These are phyloP conservation scores for Blepharisma stoltei DNA, from an alignment of 73 alveolate species.

Conservation along the genomic window DNA sequence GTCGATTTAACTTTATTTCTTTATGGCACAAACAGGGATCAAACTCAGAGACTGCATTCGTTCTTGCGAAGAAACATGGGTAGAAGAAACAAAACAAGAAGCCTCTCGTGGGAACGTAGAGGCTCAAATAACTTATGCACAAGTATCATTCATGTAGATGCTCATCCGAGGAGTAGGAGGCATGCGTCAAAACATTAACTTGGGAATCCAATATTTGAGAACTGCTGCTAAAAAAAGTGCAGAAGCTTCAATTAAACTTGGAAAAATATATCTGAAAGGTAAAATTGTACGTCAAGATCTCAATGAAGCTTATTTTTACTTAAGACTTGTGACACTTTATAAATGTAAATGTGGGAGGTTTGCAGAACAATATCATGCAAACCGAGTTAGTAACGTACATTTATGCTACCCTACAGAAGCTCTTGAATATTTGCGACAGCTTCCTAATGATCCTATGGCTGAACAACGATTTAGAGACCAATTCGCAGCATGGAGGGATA, in stretches of 20 bases:
- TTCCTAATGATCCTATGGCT: conserved; percentile 19
- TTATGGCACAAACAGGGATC: neutral
- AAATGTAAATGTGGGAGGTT: conserved; percentile 31
- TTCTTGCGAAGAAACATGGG: conserved; percentile 25
- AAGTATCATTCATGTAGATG: conserved; percentile 8
- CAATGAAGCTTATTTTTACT: conserved; percentile 20
- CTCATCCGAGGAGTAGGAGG: conserved; percentile 22
- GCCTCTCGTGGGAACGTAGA: conserved; percentile 1
- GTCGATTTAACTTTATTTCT: too few species aligned
- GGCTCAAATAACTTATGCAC: conserved; percentile 24
- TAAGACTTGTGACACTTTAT: conserved; percentile 20
- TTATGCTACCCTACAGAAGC: conserved; percentile 32
- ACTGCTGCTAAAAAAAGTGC: conserved; percentile 11
- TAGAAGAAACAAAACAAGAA: conserved; percentile 29
- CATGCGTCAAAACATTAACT: conserved; percentile 19
- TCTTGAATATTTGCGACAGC: neutral
- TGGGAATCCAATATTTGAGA: conserved; percentile 4
- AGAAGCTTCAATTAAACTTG: conserved; percentile 25
- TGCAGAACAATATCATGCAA: conserved; percentile 23
- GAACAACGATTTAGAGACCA: conserved; percentile 15
- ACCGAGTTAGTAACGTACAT: conserved; percentile 23
- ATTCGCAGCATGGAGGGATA: neutral
- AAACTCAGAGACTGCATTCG: conserved; percentile 21
- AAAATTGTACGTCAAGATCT: conserved; percentile 19
- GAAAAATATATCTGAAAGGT: conserved; percentile 28